Base-by-base conservation (phyloP, 1,139 yeast species). In the Kurtzmaniella quercitrusa region DNA sequence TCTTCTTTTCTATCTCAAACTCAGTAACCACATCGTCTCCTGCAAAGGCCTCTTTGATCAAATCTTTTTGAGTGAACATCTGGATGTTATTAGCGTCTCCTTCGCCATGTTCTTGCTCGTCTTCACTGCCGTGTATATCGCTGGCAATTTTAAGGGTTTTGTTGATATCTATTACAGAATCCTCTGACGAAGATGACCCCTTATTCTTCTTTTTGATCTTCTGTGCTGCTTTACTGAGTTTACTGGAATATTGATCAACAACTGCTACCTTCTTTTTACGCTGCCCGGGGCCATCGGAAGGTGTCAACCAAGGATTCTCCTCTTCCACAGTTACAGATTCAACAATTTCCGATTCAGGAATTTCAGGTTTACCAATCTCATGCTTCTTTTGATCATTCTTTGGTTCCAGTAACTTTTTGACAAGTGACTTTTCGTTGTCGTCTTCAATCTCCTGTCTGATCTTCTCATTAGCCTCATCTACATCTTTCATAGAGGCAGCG, bases 11-110 rank as follows among this genome's bases (percentile, higher is more conserved):
- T 18, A 75, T 81, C 48, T 77, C 78, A 59, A 90, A 90, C 52
- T 90, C 95, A 16, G 77, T 75, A 17, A 84, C 85, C n/a, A 81
- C 85, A 58, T 93, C 94, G 64, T 93, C 99, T 19, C 98, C 98
- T 2, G 97, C 98, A 73, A 93, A 93, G 0, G 98, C 98, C 57
- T 91, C 85, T 50, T 83, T 79, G 48, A 89, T 88, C 40, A 93
- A 73, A 46, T 89, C 93, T 48, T 82, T 81, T 61, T 93, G 97
- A 54, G 80, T 77, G 67, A 93, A 88, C 71, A 77, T 65, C 42
- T 54, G 60, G 8, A 19, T 14, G 8, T n/a, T 25, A 12, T 44
- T 41, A 41, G 60, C 63, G 42, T 63, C 68, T 2, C 58, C 65
- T 2, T 58, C 65, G 10, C 57, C 65, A 5, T 59, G 62, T 21